A percentile compares a stretch with the other conserved stretches of the same genome.
Conservation (phyloP, 1,139 yeast genomes). For the Geotrichum klebahnii region DNA sequence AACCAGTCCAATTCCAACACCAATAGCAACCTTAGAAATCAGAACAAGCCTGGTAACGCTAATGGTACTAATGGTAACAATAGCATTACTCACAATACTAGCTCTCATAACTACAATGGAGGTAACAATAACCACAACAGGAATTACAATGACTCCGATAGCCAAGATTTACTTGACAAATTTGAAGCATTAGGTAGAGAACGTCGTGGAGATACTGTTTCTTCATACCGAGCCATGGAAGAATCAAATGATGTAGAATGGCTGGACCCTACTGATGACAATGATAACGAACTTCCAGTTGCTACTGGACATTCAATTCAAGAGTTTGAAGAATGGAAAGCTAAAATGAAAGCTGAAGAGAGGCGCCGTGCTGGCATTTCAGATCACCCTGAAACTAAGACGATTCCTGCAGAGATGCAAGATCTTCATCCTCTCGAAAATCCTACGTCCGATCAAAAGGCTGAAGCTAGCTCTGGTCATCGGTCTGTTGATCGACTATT, state of each 20-base stretch:
- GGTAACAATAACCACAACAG: conserved; percentile 7
- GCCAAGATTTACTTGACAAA: conserved; percentile 16
- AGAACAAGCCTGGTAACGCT: too few relatives aligned
- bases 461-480: conserved; percentile 6
- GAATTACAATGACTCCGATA: conserved; percentile 6
- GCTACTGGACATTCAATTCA: conserved; percentile 28
- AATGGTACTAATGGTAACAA: too few relatives aligned
- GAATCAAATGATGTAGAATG: conserved; percentile 22
- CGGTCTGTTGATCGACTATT: conserved; percentile 30
- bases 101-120: conserved; percentile 2
- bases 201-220: conserved; percentile 18
- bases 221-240: conserved; percentile 11
- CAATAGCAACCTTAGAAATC: neutral
- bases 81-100: conserved; percentile 5
- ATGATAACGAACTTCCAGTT: conserved; percentile 11
- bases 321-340: conserved; percentile 37
- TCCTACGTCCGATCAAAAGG: neutral
- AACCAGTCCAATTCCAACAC: neutral
- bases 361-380: conserved; percentile 28
- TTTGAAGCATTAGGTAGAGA: conserved; percentile 21
- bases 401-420: conserved; percentile 5
- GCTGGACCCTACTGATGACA: conserved; percentile 23
- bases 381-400: conserved; percentile 15
- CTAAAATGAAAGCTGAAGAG: conserved; percentile 32
- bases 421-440: conserved; percentile 6